Evolutionary conservation across 805 yeast species (phyloP), one percentile per base, ranked within the genome.

Genomic region (Wickerhamiella bombiphila): DNA sequence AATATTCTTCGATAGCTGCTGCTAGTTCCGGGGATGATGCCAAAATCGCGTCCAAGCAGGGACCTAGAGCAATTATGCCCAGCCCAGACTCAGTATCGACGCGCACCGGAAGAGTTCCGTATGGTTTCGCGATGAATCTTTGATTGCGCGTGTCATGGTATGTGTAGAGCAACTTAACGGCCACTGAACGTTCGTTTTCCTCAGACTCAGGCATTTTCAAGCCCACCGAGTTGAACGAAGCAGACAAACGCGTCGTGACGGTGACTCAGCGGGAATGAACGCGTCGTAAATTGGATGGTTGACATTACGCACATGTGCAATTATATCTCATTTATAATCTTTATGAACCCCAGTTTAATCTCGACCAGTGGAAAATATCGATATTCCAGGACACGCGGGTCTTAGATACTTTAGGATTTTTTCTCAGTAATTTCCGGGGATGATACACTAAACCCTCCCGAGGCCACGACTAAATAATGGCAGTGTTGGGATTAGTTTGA

Each of bases 101-200:
- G 17, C 45, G 42, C 30, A 48, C 54, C 44, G 22, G 42, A 37
- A 35, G 42, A 34, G 31, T 42, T 14, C 29, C 43, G 4, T 35
- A 38, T 19, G 42, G 59, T 38, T 42, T 62, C 15, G 62, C 63
- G 22, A 61, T 48, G 39, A 56, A 59, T 32, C 52, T 47, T 21
- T 55, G 57, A 17, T 46, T 26, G 30, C 54, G 58, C 14, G 45
- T 44, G 39, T 50, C 45, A 42, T 55, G 60, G 34, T 57, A 52
- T 13, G 65, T 58, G 46, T 61, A 61, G 9, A 60, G 48, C 32
- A 61, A 54, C 41, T 61, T 61, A 38, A 61, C 58, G 9, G 47
- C 42, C 32, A 48, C 20, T 20, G 9, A 28, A 14, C 26, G 26
- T 8, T 22, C 26, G 26, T 13, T n/a, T n/a, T n/a, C n/a, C n/a